Evolutionary conservation across 192 early-diverging fungal species (phyloP).

Genomic region (Backusella tarrabulga): DNA sequence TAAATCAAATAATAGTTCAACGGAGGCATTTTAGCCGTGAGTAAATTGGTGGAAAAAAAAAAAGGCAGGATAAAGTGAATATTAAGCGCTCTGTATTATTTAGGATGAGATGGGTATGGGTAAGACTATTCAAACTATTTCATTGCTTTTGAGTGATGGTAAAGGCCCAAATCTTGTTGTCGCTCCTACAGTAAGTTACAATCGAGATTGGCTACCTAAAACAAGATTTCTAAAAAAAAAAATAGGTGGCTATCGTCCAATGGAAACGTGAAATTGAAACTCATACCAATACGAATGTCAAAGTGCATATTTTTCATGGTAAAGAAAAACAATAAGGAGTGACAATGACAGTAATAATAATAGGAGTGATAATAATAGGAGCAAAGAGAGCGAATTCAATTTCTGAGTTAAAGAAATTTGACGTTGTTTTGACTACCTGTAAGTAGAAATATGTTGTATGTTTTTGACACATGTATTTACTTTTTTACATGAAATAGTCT

Average conservation of each 20-base stretch:
- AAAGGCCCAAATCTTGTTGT: conserved; percentile 78
- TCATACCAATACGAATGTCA: conserved; percentile 58
- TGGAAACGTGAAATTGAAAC: conserved; percentile 80
- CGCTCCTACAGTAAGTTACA: conserved; percentile 68
- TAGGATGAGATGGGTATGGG: conserved; percentile 94
- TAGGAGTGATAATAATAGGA: not conserved
- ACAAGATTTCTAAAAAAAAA: not conserved
- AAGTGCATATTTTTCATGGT: conserved; percentile 76
- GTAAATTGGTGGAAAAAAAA: not conserved
- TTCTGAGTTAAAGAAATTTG: conserved; percentile 61
- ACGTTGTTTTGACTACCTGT: conserved; percentile 79
- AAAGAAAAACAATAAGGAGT: not conserved
- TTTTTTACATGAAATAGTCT: conserved; percentile 39
- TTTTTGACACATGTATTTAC: not conserved
- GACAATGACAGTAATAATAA: not conserved
- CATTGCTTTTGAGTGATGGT: conserved; percentile 65
- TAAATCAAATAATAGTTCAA: conserved; percentile 41
- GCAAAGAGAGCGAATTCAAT: conserved; percentile 53
- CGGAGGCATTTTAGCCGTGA: conserved; percentile 75
- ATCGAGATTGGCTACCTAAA: not conserved
- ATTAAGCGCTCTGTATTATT: not conserved
- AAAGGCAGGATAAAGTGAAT: not conserved
- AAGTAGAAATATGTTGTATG: conserved; percentile 11
- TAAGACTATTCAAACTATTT: conserved; percentile 93
- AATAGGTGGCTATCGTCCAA: conserved; percentile 73